These are phyloP conservation scores for Neurospora hispaniola DNA, from an alignment of 495 filamentous ascomycete genomes.

Conservation along the genomic window DNA sequence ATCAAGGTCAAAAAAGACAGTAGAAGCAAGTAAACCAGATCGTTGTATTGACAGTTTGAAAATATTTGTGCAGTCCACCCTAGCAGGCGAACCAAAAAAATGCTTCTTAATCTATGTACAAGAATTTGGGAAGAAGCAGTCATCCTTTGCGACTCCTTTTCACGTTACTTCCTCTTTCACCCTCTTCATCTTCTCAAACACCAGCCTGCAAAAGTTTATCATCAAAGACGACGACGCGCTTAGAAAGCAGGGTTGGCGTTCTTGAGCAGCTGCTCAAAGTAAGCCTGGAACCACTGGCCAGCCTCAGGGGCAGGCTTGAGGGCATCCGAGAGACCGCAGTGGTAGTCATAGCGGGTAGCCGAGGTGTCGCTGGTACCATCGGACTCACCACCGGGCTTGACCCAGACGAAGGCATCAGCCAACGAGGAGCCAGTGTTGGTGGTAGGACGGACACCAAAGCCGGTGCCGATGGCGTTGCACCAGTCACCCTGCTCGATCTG, in stretches of 20 bases:
- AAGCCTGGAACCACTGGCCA: conserved; percentile 69
- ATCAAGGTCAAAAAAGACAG: neutral
- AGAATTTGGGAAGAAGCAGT: neutral
- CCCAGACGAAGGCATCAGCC: conserved; percentile 73
- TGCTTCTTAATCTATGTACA: neutral
- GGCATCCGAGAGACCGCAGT: conserved; percentile 53
- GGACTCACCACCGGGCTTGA: conserved; percentile 74
- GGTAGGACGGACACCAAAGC: conserved; percentile 62
- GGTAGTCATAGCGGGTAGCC: conserved; percentile 56
- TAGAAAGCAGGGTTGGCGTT: conserved; percentile 55
- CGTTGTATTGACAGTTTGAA: neutral
- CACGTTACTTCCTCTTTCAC: neutral
- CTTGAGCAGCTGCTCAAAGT: conserved; percentile 58
- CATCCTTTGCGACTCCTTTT: neutral
- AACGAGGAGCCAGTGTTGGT: conserved; percentile 49
- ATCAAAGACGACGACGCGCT: neutral
- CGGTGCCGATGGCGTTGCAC: conserved; percentile 70
- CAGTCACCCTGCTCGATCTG: conserved; percentile 61
- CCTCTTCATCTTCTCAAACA: neutral
- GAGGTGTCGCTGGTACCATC: conserved; percentile 61
- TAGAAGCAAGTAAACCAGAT: neutral
- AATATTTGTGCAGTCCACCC: neutral
- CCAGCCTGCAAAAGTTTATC: too few species aligned
- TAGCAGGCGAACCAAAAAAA: neutral
- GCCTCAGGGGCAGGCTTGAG: conserved; percentile 64